Percentiles rank a stretch among this genome's conserved stretches.
Evolutionary conservation across 805 yeast species (phyloP).

Genomic region (Lachancea quebecensis): DNA sequence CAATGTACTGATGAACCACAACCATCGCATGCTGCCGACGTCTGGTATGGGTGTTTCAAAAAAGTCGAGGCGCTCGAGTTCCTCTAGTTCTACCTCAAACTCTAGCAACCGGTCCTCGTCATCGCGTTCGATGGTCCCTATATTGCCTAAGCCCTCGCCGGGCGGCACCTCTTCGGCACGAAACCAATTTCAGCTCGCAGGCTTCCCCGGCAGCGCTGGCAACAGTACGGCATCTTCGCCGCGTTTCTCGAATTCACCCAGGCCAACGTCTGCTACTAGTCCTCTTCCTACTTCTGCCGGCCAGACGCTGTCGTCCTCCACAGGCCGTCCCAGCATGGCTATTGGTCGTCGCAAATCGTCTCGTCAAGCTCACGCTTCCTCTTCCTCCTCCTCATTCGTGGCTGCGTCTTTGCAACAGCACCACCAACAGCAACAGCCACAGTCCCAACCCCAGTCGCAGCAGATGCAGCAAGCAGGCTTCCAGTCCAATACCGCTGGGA

Average conservation of each 20-base stretch:
- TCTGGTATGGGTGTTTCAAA: background rate
- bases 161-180: conserved; percentile 7
- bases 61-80: conserved; percentile 19
- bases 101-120: conserved; percentile 27
- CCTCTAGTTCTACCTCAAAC: conserved; percentile 27
- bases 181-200: conserved; percentile 9
- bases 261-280: conserved; percentile 7
- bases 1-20: conserved; percentile 16
- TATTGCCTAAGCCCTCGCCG: conserved; percentile 31
- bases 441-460: conserved; percentile 10
- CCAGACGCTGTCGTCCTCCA: conserved; percentile 11
- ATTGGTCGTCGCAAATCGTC: conserved; percentile 28
- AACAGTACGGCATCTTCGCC: conserved; percentile 30
- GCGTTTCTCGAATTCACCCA: conserved; percentile 14
- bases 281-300: conserved; percentile 4
- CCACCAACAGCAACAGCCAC: conserved; percentile 18
- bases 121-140: conserved; percentile 30
- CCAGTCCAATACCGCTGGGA: conserved; percentile 5
- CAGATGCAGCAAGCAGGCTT: conserved; percentile 10
- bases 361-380: conserved; percentile 13
- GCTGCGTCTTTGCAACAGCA: conserved; percentile 26
- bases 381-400: conserved; percentile 25
- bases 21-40: conserved; percentile 10
- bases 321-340: conserved; percentile 22
- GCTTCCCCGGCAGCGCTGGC: conserved; percentile 17